These are phyloP conservation scores for Macadamia tetraphylla DNA, from an alignment of 164 flowering plant genomes.

Conservation along the genomic window DNA sequence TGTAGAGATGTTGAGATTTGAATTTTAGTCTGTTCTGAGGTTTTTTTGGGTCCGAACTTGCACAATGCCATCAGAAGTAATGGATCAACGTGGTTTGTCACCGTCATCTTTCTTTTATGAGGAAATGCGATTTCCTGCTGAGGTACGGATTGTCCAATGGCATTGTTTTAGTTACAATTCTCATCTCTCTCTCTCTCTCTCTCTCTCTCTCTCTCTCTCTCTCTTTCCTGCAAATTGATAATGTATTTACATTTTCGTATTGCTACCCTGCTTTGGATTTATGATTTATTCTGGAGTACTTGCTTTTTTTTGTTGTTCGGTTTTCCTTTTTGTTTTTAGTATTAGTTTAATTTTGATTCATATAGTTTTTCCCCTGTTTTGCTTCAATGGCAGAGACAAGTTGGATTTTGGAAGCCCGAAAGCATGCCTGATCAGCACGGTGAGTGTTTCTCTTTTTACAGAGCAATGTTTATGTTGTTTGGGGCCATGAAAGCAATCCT, in stretches of 20 bases:
- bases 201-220: too few relatives aligned
- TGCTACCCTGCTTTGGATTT: neutral
- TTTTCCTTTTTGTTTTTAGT: neutral
- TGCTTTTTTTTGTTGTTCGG: neutral
- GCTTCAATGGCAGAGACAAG: conserved; percentile 38
- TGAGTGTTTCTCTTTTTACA: conserved; percentile 18
- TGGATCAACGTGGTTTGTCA: conserved; percentile 38
- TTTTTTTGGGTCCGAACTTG: conserved; percentile 13
- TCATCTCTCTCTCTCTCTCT: too few relatives aligned
- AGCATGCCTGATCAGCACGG: conserved; percentile 31
- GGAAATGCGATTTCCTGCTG: conserved; percentile 32
- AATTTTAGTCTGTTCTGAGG: conserved; percentile 8
- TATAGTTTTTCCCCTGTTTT: neutral
- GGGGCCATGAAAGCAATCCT: neutral
- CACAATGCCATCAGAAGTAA: conserved; percentile 44
- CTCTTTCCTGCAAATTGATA: too few relatives aligned
- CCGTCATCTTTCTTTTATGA: conserved; percentile 40
- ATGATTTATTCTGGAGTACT: too few relatives aligned
- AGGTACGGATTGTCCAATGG: conserved; percentile 24
- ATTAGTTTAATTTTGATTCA: neutral
- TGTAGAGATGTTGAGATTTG: conserved; percentile 2
- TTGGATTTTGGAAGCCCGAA: conserved; percentile 56
- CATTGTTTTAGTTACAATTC: too few relatives aligned
- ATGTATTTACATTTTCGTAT: neutral
- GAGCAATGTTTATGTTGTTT: neutral